phyloP scores from a whole-genome alignment of 352 stramenopile species.

The Globisporangium camurandrum region DNA sequence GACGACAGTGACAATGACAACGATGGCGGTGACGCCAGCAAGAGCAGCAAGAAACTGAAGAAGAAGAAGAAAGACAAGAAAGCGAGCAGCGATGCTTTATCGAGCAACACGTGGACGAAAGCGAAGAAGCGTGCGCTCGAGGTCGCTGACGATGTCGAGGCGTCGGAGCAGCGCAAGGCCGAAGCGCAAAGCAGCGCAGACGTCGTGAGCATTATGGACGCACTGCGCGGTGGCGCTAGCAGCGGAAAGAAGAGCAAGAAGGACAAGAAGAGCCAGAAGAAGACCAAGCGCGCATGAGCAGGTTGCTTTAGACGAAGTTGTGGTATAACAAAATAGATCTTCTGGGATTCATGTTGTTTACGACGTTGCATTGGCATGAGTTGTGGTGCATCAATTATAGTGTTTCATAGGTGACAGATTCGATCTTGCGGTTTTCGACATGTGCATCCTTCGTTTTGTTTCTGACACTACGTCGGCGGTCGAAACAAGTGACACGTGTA shows the following conservation, averaged over 20 bases:
- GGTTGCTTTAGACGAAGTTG: no score
- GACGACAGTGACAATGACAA: slow-evolving; percentile 12
- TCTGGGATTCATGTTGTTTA: background rate
- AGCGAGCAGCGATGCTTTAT: background rate
- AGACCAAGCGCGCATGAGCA: slow-evolving; percentile 4
- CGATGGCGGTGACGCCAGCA: background rate
- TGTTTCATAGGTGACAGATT: no score
- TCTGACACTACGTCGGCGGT: no score
- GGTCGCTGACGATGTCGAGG: slow-evolving; percentile 16
- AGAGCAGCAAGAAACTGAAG: slow-evolving; percentile 10
- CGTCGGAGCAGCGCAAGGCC: slow-evolving; percentile 19
- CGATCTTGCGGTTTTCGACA: no score
- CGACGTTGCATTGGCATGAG: background rate
- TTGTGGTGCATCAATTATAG: no score
- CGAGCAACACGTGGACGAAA: slow-evolving; percentile 20
- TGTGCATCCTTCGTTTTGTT: no score
- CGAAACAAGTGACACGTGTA: no score
- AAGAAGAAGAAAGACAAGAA: slow-evolving; percentile 25
- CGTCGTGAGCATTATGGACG: slow-evolving; percentile 62
- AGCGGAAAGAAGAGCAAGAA: slow-evolving; percentile 41
- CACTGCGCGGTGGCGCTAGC: slow-evolving; percentile 29
- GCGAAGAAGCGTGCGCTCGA: slow-evolving; percentile 38
- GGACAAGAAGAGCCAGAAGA: slow-evolving; percentile 16
- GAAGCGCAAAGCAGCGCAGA: slow-evolving; percentile 35
- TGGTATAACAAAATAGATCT: background rate